phyloP scores from a whole-genome alignment of 192 early-diverging fungal genomes.

The Backusella psychrophila region DNA sequence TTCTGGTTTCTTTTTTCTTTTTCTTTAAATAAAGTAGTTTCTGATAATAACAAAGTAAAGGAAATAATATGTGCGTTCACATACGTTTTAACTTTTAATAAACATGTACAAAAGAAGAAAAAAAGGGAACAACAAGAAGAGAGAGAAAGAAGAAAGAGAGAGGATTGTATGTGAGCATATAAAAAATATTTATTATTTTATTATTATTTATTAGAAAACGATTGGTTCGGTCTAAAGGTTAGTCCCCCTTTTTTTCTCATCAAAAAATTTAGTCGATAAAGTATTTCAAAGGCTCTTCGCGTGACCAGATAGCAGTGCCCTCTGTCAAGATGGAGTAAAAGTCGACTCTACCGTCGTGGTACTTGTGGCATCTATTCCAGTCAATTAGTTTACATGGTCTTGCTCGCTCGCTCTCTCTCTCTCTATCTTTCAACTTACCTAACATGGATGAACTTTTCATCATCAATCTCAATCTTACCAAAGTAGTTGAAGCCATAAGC shows the following conservation, averaged over 20 bases:
- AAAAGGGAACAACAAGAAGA: neutral
- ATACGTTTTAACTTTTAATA: neutral
- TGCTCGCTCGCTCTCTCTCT: neutral
- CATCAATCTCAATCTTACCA: constrained; percentile 53
- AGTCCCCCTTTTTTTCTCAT: neutral
- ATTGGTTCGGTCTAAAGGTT: neutral
- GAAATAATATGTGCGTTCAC: neutral
- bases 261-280: constrained; percentile 43
- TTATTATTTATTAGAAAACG: neutral
- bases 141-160: neutral
- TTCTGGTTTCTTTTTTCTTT: neutral
- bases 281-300: constrained; percentile 45
- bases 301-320: constrained; percentile 52
- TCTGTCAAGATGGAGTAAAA: constrained; percentile 51
- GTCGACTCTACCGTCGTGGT: constrained; percentile 32
- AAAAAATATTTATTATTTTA: neutral
- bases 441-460: constrained; percentile 50
- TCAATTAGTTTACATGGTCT: no score
- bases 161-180: no score
- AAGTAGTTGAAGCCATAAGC: constrained; percentile 55
- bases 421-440: constrained; percentile 31
- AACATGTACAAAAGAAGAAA: neutral
- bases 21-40: neutral
- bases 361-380: constrained; percentile 42
- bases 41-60: neutral